Evolutionary conservation across 805 yeast species (phyloP).

Genomic region (Maudiozyma bulderi): DNA sequence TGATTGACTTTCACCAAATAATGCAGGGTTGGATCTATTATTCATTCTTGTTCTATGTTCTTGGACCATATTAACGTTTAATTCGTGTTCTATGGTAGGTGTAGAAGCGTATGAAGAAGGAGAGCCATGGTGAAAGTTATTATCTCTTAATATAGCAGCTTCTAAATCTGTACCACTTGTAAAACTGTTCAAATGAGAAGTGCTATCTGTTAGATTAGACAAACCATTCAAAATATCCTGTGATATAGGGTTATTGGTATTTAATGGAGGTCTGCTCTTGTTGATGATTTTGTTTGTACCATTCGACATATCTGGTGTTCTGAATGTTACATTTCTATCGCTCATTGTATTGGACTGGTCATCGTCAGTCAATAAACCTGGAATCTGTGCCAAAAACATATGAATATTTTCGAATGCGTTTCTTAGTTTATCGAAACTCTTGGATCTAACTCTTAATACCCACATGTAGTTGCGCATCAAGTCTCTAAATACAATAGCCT

Average conservation of each 20-base stretch:
- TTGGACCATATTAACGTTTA: neutral
- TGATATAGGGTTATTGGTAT: neutral
- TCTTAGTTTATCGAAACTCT: slow-evolving; percentile 70
- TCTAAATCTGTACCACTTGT: neutral
- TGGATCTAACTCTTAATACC: slow-evolving; percentile 63
- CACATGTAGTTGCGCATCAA: slow-evolving; percentile 69
- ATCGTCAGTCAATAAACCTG: slow-evolving; percentile 42
- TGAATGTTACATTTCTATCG: neutral
- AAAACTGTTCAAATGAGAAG: neutral
- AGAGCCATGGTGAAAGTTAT: neutral
- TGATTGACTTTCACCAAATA: neutral
- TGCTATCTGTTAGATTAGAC: neutral
- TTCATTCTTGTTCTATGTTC: neutral
- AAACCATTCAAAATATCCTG: neutral
- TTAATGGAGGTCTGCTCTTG: neutral
- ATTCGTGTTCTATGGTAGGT: neutral
- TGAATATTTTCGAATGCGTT: slow-evolving; percentile 66
- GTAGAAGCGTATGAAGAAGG: neutral
- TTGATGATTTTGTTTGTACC: neutral
- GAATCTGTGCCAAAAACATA: slow-evolving; percentile 62
- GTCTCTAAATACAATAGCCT: slow-evolving; percentile 52
- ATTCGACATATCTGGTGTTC: neutral
- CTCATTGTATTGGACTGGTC: slow-evolving; percentile 1
- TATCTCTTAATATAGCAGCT: neutral
- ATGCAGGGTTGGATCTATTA: neutral